Conservation (phyloP, 164 flowering plant genomes). For the Piper betle region DNA sequence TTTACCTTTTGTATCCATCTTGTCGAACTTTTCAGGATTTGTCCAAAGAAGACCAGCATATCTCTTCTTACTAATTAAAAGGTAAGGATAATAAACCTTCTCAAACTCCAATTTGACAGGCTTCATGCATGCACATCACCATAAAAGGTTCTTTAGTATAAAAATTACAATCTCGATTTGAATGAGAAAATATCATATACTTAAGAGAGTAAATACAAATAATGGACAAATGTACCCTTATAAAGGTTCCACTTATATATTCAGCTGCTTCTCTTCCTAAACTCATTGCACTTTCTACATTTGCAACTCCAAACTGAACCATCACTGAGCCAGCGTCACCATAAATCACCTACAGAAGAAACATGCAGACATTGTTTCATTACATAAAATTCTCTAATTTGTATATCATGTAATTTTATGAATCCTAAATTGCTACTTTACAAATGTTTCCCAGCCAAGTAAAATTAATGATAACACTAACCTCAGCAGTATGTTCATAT, state of each 20-base stretch:
- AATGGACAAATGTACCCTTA: constrained; percentile 28
- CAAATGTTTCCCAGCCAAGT: background rate
- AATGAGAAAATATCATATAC: too few species aligned
- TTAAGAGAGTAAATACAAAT: too few species aligned
- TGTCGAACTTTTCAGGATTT: constrained; percentile 80
- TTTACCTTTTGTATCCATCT: constrained; percentile 97
- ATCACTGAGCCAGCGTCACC: constrained; percentile 99
- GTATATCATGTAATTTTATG: background rate
- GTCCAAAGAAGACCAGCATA: constrained; percentile 98
- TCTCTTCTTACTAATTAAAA: constrained; percentile 93
- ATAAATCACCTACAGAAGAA: constrained; percentile 56
- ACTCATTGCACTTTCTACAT: constrained; percentile 78
- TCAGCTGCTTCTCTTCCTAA: constrained; percentile 98
- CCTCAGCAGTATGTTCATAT: constrained; percentile 93
- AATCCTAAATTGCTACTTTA: too few species aligned
- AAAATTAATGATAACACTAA: constrained; percentile 11
- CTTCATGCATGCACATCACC: constrained; percentile 26
- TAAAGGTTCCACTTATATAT: constrained; percentile 77
- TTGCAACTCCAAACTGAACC: constrained; percentile 90
- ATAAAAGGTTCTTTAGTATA: constrained; percentile 1
- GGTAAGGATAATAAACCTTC: constrained; percentile 94
- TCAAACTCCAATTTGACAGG: constrained; percentile 98
- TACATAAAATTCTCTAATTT: background rate
- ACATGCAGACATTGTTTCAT: background rate
- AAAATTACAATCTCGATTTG: background rate